These are phyloP conservation scores for Strigomonas galati DNA, from an alignment of 208 protist genomes.

Conservation along the genomic window DNA sequence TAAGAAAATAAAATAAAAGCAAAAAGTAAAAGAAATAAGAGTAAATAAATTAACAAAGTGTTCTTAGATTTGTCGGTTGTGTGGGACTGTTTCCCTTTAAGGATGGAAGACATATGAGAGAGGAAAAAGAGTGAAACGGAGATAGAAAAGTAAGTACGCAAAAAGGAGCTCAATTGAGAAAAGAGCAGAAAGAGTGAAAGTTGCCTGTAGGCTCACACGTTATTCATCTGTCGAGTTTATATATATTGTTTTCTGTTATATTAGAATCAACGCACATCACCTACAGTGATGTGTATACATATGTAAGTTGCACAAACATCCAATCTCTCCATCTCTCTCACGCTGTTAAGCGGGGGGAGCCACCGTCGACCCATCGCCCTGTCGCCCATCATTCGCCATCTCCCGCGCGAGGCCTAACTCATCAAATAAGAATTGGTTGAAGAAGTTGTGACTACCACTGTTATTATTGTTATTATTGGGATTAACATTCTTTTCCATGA, in stretches of 20 bases:
- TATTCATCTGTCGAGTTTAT: no score
- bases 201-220: background rate
- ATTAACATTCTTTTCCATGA: constrained; percentile 51
- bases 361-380: constrained; percentile 30
- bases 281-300: no score
- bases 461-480: background rate
- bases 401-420: constrained; percentile 74
- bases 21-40: constrained; percentile 2
- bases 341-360: background rate
- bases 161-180: constrained; percentile 8
- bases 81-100: background rate
- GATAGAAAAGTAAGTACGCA: constrained; percentile 7
- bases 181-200: constrained; percentile 8
- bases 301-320: no score
- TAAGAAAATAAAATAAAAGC: background rate
- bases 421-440: constrained; percentile 84
- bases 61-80: no score
- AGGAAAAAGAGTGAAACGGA: background rate
- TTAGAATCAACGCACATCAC: no score
- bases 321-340: no score
- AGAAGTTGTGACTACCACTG: constrained; percentile 30
- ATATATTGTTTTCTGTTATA: no score
- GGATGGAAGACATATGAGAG: background rate
- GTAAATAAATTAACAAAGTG: constrained; percentile 18
- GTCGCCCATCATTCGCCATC: constrained; percentile 47